Base-by-base conservation (phyloP, 2,329 filamentous ascomycete species). In the Bipolaris cookei region DNA sequence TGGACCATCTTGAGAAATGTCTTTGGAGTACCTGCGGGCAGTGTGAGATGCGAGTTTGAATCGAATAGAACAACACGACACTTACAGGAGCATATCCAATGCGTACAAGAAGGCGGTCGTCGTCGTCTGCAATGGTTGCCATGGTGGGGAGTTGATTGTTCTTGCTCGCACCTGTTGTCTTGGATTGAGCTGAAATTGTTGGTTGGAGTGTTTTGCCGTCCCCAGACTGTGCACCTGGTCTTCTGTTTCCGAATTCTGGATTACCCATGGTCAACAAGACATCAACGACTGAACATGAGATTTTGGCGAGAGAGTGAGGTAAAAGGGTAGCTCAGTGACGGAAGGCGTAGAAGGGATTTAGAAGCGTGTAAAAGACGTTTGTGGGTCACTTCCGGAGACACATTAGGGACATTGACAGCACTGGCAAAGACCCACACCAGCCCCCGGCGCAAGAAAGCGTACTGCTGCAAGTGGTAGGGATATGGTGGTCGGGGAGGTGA, bases 1-100 rank as follows among this genome's bases (percentile, higher is more conserved):
- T 88, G 3, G 85, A 88, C 85, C 85, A 88, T 80, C 84, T 86
- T 35, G 83, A 87, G 67, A 89, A 88, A 64, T 88, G 84, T 51
- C 86, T 80, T 64, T 80, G 80, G 23, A 88, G 69, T 70, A 88
- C 85, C 86, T 88, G 41, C 6, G 8, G 11, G 23, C 3, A 21
- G 28, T 42, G 64, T 77, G 57, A 68, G 65, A 61, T 23, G 44
- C 3, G 28, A 44, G 14, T 25, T 39, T 25, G n/a, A 25, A 14
- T 18, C 16, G n/a, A 23, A 30, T 8, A 18, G 6, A 6, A n/a
- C 44, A 14, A 25, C 8, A 18, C 6, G 45, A 14, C 14, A 56
- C 75, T 53, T 75, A 87, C 86, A 75, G 87, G 86, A 64, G 82
- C 84, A 69, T 88, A 88, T 28, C 86, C 86, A 66, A 88, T 87